Conservation (phyloP, 2,329 filamentous ascomycete genomes). For the Orbilia quercus region DNA sequence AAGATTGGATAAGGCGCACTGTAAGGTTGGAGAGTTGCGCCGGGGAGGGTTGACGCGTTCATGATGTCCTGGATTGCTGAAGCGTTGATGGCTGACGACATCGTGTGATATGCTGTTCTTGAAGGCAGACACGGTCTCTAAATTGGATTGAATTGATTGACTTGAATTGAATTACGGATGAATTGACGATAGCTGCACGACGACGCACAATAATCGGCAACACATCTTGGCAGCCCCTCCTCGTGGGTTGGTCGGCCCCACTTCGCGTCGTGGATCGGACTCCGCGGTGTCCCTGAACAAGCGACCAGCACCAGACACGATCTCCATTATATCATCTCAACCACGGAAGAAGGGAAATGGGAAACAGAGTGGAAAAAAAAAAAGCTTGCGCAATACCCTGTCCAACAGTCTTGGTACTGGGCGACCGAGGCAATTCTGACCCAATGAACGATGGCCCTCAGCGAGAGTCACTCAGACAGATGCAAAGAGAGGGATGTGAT, state of each 20-base stretch:
- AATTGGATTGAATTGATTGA: too few relatives aligned
- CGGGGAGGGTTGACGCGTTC: slow-evolving; percentile 49
- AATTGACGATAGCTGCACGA: too few relatives aligned
- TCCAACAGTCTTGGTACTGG: background rate
- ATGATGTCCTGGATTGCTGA: slow-evolving; percentile 48
- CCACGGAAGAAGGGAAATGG: background rate
- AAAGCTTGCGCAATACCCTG: too few relatives aligned
- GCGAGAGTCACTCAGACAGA: slow-evolving; percentile 13
- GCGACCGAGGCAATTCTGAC: slow-evolving; percentile 23
- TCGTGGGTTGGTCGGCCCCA: slow-evolving; percentile 16
- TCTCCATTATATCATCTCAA: background rate
- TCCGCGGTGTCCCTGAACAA: slow-evolving; percentile 20
- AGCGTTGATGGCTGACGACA: slow-evolving; percentile 52
- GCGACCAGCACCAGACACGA: background rate
- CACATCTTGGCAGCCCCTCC: slow-evolving; percentile 36
- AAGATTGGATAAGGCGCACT: slow-evolving; percentile 54
- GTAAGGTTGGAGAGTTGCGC: slow-evolving; percentile 41
- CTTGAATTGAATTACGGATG: background rate
- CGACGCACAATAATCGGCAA: slow-evolving; percentile 37
- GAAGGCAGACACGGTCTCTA: background rate
- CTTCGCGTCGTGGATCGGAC: slow-evolving; percentile 31
- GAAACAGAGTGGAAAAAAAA: background rate
- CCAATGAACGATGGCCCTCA: slow-evolving; percentile 15
- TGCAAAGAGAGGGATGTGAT: background rate
- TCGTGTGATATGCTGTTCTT: slow-evolving; percentile 7